A percentile compares a stretch with the other conserved stretches of the same genome.
phyloP scores from a whole-genome alignment of 179 eudicot genomes.

The Amaranthus tricolor region DNA sequence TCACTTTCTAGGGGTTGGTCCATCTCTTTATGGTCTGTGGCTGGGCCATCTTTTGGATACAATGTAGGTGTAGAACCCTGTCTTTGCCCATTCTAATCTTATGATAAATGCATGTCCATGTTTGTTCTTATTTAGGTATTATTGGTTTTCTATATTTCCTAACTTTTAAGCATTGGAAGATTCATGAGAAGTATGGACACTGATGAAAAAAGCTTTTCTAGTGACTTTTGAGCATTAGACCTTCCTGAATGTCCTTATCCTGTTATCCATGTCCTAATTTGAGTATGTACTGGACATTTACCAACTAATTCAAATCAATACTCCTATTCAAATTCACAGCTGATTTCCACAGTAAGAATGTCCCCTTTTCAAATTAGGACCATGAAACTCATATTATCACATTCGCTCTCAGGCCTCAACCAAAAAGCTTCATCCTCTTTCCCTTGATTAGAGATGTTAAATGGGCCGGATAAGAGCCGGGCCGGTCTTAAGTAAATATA shows the following conservation, averaged over 20 bases:
- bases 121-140: not conserved
- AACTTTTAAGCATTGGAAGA: not conserved
- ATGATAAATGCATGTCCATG: not conserved
- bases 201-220: not conserved
- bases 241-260: no score
- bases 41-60: slow-evolving; percentile 16
- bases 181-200: not conserved
- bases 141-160: not conserved
- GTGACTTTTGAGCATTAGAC: not conserved
- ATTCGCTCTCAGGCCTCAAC: not conserved
- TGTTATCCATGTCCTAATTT: no score
- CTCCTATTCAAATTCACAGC: not conserved
- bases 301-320: not conserved
- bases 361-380: not conserved
- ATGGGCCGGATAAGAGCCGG: no score
- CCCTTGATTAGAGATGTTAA: no score
- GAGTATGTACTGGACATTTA: not conserved
- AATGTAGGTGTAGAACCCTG: slow-evolving; percentile 17
- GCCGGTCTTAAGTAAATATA: no score
- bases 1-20: slow-evolving; percentile 18
- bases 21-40: slow-evolving; percentile 20
- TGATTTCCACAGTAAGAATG: not conserved
- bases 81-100: slow-evolving; percentile 22
- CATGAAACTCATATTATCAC: not conserved
- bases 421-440: not conserved